Conservation (phyloP, 2,329 filamentous ascomycete genomes). For the Triangularia setosa region DNA sequence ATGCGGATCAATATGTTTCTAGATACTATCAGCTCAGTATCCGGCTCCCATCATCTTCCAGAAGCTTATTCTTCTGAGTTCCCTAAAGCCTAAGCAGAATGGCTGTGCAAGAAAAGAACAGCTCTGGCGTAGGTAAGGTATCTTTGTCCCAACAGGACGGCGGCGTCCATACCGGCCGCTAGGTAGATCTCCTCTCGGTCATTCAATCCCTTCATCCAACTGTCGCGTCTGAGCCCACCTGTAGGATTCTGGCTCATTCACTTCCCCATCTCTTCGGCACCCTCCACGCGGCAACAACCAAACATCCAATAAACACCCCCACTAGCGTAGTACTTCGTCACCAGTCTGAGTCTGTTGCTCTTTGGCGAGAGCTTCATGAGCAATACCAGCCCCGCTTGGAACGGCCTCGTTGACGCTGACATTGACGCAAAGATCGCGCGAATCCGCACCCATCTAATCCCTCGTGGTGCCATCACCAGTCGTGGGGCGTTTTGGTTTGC, state of each 20-base stretch:
- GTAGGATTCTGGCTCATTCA: constrained; percentile 30
- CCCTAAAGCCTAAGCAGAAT: too few relatives aligned
- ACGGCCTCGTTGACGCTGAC: constrained; percentile 34
- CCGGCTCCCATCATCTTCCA: too few relatives aligned
- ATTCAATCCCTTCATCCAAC: constrained; percentile 7
- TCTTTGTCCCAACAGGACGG: neutral
- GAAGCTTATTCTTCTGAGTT: too few relatives aligned
- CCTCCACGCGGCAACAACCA: neutral
- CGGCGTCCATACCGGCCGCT: neutral
- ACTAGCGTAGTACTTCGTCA: too few relatives aligned
- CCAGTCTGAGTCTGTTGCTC: constrained; percentile 6
- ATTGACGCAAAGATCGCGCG: constrained; percentile 32
- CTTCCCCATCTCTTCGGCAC: neutral
- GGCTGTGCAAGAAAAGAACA: too few relatives aligned
- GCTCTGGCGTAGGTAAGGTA: too few relatives aligned
- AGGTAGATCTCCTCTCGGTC: neutral
- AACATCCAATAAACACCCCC: neutral
- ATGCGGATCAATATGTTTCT: too few relatives aligned
- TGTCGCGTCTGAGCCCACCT: constrained; percentile 32
- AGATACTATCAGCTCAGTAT: too few relatives aligned
- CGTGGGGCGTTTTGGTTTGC: constrained; percentile 31
- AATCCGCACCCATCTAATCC: constrained; percentile 32
- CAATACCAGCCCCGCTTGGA: constrained; percentile 33
- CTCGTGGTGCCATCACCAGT: constrained; percentile 31
- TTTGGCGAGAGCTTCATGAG: constrained; percentile 31